phyloP scores from a whole-genome alignment of 2,329 filamentous ascomycete genomes.

The Aureobasidium lini region DNA sequence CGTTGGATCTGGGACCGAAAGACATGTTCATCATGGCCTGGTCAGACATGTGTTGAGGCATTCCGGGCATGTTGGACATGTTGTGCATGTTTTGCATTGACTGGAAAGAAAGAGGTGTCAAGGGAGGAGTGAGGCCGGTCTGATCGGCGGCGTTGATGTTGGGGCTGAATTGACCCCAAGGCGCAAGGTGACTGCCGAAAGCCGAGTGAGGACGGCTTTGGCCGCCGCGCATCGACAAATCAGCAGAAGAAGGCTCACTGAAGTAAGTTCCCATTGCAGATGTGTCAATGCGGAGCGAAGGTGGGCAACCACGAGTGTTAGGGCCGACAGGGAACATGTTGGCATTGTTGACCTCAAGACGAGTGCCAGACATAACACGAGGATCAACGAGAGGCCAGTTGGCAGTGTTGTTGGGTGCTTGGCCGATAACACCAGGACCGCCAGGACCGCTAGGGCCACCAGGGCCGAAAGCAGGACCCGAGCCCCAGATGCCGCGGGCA shows the following conservation, averaged over 20 bases:
- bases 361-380: background rate
- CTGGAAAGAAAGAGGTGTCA: constrained; percentile 23
- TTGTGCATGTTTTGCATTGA: constrained; percentile 16
- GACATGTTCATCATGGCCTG: constrained; percentile 1
- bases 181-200: constrained; percentile 26
- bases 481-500: constrained; percentile 10
- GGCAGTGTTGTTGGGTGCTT: constrained; percentile 2
- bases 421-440: constrained; percentile 14
- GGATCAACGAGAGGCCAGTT: constrained; percentile 1
- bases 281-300: constrained; percentile 11
- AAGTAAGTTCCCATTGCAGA: background rate
- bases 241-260: constrained; percentile 10
- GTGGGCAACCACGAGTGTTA: background rate
- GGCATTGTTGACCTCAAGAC: background rate
- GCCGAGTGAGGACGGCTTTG: constrained; percentile 30
- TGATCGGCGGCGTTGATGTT: constrained; percentile 4
- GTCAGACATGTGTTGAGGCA: constrained; percentile 18
- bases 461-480: background rate
- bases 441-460: constrained; percentile 6
- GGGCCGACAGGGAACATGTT: constrained; percentile 6
- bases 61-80: constrained; percentile 7
- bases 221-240: constrained; percentile 1
- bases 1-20: constrained; percentile 28
- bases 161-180: constrained; percentile 20
- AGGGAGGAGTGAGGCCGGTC: constrained; percentile 23